Base-by-base conservation (phyloP, 208 protist species). In the Porcisia deanei region DNA sequence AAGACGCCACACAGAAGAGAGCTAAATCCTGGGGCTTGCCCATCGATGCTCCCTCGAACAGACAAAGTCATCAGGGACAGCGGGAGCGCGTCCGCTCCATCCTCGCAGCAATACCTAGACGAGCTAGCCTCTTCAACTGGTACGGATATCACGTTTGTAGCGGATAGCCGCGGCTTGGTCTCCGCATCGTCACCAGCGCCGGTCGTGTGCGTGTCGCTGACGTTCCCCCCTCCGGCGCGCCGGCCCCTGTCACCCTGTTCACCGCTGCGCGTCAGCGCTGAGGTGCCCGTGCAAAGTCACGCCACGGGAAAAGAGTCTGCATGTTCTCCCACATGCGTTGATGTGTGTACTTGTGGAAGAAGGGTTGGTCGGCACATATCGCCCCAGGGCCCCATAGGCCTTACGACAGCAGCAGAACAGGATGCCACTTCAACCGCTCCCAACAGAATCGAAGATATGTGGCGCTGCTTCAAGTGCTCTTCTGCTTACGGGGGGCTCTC, bases 191-290 rank as follows among this genome's bases (percentile, higher is more conserved):
- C 71, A 0, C 77, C 71, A 14, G 34, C 77, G 16, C 53, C 71
- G 6, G 71, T 81, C n/a, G 9, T 76, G 20, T 73, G 39, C 65
- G 64, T 81, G 75, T 43, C 20, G 41, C 16, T 58, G 47, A 55
- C 45, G 65, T n/a, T 55, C 37, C 45, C 65, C 7, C 39, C 61
- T 9, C 43, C 39, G 39, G 5, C 39, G 0, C 20, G 39, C 59
- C 59, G n/a, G 3, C 39, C 10, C 59, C 45, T 43, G 25, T 4
- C 16, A 18, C 37, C 37, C 16, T 4, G 14, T 30, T 39, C 59
- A 39, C 37, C 37, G 34, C 7, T 43, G 39, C 37, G 34, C 16
- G 20, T 25, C 25, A 20, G 41, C 45, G 65, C 45, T 57, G 65
- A 70, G 22, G 65, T 25, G 22, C 41, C 18, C 37, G 45, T 52